These are phyloP conservation scores for Nigrograna mackinnonii DNA, from an alignment of 2,329 filamentous ascomycete genomes.

Conservation along the genomic window DNA sequence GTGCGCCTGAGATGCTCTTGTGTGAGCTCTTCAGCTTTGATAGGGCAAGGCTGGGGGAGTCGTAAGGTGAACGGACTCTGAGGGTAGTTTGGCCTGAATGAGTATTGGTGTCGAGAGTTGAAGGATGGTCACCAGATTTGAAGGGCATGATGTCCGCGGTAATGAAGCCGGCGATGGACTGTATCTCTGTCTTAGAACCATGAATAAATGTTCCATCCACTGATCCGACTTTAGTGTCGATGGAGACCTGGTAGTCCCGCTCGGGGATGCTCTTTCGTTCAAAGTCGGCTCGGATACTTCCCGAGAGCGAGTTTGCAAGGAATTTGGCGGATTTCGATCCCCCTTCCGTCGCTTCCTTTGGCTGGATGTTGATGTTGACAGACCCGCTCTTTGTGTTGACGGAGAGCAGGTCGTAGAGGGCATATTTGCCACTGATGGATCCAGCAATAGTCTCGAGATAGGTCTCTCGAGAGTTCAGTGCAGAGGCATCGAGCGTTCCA, in stretches of 20 bases:
- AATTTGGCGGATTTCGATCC: slow-evolving; percentile 40
- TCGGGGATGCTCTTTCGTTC: slow-evolving; percentile 39
- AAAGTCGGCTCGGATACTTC: slow-evolving; percentile 42
- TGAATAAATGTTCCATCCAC: slow-evolving; percentile 46
- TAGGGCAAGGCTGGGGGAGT: slow-evolving; percentile 22
- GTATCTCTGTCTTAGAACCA: slow-evolving; percentile 40
- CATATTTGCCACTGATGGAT: slow-evolving; percentile 45
- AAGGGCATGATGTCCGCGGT: slow-evolving; percentile 42
- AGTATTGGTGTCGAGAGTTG: slow-evolving; percentile 37
- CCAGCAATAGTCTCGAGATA: slow-evolving; percentile 44
- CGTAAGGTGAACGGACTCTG: slow-evolving; percentile 36
- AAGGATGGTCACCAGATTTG: slow-evolving; percentile 25
- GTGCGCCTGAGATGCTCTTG: slow-evolving; percentile 35
- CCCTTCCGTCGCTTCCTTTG: slow-evolving; percentile 33
- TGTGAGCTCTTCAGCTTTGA: slow-evolving; percentile 37
- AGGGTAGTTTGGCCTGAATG: slow-evolving; percentile 39
- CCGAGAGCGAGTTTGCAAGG: slow-evolving; percentile 35
- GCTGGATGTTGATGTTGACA: slow-evolving; percentile 44
- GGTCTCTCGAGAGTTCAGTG: slow-evolving; percentile 43
- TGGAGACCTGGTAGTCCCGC: slow-evolving; percentile 45
- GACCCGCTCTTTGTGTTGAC: slow-evolving; percentile 46
- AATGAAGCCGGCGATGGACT: slow-evolving; percentile 42
- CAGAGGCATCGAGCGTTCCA: slow-evolving; percentile 35
- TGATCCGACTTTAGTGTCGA: slow-evolving; percentile 42
- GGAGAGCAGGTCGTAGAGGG: slow-evolving; percentile 44